phyloP scores from a whole-genome alignment of 2,329 filamentous ascomycete genomes.

The Neurospora crassa region DNA sequence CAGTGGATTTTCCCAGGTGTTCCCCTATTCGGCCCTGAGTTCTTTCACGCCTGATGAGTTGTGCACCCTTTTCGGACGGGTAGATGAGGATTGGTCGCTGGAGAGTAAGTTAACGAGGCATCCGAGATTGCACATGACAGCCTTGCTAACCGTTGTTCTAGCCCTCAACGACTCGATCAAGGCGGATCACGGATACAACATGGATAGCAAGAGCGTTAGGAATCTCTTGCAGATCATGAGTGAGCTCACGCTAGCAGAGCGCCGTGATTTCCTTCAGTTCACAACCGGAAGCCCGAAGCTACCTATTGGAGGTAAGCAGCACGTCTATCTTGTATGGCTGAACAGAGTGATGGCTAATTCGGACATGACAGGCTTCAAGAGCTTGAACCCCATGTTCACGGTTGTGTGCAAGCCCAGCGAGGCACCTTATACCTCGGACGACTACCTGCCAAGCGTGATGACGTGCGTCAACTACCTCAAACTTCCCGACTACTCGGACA shows the following conservation, averaged over 20 bases:
- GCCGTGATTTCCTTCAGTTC: slow-evolving; percentile 93
- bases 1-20: slow-evolving; percentile 86
- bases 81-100: slow-evolving; percentile 94
- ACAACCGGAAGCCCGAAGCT: slow-evolving; percentile 97
- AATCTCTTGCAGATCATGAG: slow-evolving; percentile 95
- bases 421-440: slow-evolving; percentile 83
- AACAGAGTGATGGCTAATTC: slow-evolving; percentile 19
- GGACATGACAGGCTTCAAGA: slow-evolving; percentile 69
- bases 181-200: slow-evolving; percentile 95
- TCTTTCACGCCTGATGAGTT: slow-evolving; percentile 94
- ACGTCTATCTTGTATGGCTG: not conserved
- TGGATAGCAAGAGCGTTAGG: slow-evolving; percentile 92
- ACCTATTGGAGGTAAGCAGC: slow-evolving; percentile 79
- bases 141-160: slow-evolving; percentile 28
- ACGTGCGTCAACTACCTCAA: slow-evolving; percentile 99
- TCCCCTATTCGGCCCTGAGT: slow-evolving; percentile 84
- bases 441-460: slow-evolving; percentile 99
- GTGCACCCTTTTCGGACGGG: slow-evolving; percentile 84
- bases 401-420: slow-evolving; percentile 99
- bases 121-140: not conserved
- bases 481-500: slow-evolving; percentile 80
- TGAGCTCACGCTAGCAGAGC: slow-evolving; percentile 62
- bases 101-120: slow-evolving; percentile 60
- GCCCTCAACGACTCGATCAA: slow-evolving; percentile 97
- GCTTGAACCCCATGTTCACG: slow-evolving; percentile 94